Evolutionary conservation across 495 filamentous ascomycete genomes (phyloP).

Genomic region (Bacidia rubella): DNA sequence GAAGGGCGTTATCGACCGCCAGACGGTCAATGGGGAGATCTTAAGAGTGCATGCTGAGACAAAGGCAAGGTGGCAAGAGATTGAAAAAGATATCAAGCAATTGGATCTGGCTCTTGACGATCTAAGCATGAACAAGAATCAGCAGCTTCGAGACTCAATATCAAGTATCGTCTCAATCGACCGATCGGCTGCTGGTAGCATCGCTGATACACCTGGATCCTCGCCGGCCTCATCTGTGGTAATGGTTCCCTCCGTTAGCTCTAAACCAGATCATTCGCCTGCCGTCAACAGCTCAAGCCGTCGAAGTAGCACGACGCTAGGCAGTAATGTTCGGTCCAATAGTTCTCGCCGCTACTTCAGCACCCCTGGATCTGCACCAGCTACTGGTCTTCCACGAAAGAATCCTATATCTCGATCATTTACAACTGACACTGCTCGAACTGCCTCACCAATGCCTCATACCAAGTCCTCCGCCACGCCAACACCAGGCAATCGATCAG

Average conservation of each 20-base stretch:
- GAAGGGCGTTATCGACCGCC: conserved; percentile 75
- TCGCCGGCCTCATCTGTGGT: conserved; percentile 86
- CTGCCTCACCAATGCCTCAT: conserved; percentile 31
- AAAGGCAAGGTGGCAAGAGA: conserved; percentile 58
- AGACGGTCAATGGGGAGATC: conserved; percentile 93
- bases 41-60: conserved; percentile 70
- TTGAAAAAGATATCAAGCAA: conserved; percentile 61
- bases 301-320: conserved; percentile 38
- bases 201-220: conserved; percentile 63
- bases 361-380: conserved; percentile 26
- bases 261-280: conserved; percentile 26
- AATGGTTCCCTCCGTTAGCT: conserved; percentile 36
- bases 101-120: conserved; percentile 66
- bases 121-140: conserved; percentile 46
- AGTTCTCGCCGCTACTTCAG: conserved; percentile 26
- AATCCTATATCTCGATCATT: conserved; percentile 19
- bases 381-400: conserved; percentile 30
- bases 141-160: conserved; percentile 80
- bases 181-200: conserved; percentile 56
- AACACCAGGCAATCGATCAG: conserved; percentile 35
- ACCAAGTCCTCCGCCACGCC: conserved; percentile 41
- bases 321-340: conserved; percentile 28
- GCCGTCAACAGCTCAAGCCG: conserved; percentile 32
- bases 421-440: conserved; percentile 22
- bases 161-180: conserved; percentile 85